Percentiles rank a stretch among this genome's conserved stretches.
These are phyloP conservation scores for Syzygium oleosum DNA, from an alignment of 345 rosid genomes.

Conservation along the genomic window DNA sequence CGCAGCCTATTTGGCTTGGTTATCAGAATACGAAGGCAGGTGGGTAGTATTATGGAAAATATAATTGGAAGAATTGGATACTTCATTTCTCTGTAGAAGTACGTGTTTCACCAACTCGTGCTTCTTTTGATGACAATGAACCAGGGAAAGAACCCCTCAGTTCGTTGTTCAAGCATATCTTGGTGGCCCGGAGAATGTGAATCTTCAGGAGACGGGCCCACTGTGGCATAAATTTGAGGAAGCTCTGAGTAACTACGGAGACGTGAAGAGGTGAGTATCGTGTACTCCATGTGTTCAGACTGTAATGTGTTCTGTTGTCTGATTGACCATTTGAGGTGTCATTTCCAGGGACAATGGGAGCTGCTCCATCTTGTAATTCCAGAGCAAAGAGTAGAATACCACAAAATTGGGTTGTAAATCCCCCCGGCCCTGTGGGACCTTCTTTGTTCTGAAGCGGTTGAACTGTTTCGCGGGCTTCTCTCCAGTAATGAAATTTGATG, in stretches of 20 bases:
- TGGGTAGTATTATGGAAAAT: conserved; percentile 8
- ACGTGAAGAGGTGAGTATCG: conserved; percentile 38
- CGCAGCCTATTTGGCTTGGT: conserved; percentile 74
- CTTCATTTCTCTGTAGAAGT: background rate
- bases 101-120: background rate
- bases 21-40: conserved; percentile 85
- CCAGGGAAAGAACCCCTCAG: conserved; percentile 68
- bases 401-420: no score
- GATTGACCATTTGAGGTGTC: background rate
- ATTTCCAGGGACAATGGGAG: conserved; percentile 39
- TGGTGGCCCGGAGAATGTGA: conserved; percentile 56
- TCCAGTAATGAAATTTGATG: no score
- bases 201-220: conserved; percentile 46
- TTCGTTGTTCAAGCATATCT: conserved; percentile 75
- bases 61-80: background rate
- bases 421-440: no score
- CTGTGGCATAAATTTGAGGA: conserved; percentile 81
- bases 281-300: background rate
- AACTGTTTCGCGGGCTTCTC: no score
- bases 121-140: background rate
- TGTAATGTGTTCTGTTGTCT: background rate
- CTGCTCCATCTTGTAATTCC: conserved; percentile 50
- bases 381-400: no score
- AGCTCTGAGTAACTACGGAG: conserved; percentile 55
- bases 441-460: no score